Evolutionary conservation across 2,329 filamentous ascomycete genomes (phyloP).

Genomic region (Dothideomycetes sp.): DNA sequence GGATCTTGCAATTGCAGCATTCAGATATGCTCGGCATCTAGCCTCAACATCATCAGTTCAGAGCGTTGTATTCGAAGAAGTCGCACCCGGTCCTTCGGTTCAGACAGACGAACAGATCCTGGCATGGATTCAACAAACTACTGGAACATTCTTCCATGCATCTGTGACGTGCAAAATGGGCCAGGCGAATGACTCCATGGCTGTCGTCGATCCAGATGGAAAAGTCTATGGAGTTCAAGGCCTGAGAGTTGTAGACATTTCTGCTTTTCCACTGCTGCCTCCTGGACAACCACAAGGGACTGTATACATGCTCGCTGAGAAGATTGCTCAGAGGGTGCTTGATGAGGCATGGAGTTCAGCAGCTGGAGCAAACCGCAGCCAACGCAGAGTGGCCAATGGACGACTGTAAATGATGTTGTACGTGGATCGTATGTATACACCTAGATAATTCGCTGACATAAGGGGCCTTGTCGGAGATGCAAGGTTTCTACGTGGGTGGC

Average conservation of each 20-base stretch:
- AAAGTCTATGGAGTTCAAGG: constrained; percentile 13
- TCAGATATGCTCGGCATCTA: constrained; percentile 11
- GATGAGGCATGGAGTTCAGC: too few species aligned
- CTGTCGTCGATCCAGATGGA: constrained; percentile 14
- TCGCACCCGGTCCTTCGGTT: constrained; percentile 2
- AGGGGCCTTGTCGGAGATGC: too few species aligned
- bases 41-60: background rate
- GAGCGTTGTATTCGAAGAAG: background rate
- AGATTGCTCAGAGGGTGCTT: background rate
- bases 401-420: too few species aligned
- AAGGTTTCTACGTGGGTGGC: too few species aligned
- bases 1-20: constrained; percentile 20
- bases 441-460: too few species aligned
- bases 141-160: constrained; percentile 5
- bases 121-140: background rate
- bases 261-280: constrained; percentile 13
- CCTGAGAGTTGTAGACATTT: constrained; percentile 16
- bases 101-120: constrained; percentile 7
- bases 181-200: constrained; percentile 10
- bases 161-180: constrained; percentile 14
- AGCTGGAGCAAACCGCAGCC: too few species aligned
- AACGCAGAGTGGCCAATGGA: too few species aligned
- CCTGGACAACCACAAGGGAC: constrained; percentile 17
- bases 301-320: constrained; percentile 8
- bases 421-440: too few species aligned